Percentiles rank a stretch among this genome's conserved stretches.
Conservation (phyloP, 2,329 filamentous ascomycete species). For the Epichloe gansuensis region DNA sequence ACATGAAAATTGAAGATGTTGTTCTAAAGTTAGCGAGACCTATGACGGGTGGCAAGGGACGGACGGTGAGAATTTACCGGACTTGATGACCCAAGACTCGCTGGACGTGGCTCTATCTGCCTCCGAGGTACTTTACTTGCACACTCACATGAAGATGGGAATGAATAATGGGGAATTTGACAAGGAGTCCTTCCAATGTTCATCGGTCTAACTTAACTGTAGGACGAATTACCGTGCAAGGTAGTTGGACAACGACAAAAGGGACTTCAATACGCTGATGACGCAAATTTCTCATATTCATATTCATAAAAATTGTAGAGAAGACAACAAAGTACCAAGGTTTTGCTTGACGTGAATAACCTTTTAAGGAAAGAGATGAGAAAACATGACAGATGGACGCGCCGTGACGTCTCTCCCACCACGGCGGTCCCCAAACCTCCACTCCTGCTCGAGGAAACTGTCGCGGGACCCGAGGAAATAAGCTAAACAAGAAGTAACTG, state of each 20-base stretch:
- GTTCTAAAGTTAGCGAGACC: not conserved
- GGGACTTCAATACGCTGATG: conserved; percentile 6
- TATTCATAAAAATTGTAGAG: conserved; percentile 11
- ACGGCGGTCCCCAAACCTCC: conserved; percentile 27
- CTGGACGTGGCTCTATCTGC: too few relatives aligned
- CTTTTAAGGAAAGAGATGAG: not conserved
- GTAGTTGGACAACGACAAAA: too few relatives aligned
- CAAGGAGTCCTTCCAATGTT: too few relatives aligned
- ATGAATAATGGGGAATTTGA: too few relatives aligned
- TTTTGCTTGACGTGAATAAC: not conserved
- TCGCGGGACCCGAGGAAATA: conserved; percentile 28
- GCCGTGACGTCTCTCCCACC: conserved; percentile 52
- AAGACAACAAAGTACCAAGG: conserved; percentile 5
- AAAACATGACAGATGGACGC: conserved; percentile 16
- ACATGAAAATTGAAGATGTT: conserved; percentile 2
- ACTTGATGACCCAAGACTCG: too few relatives aligned
- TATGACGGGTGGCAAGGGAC: not conserved
- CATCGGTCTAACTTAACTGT: too few relatives aligned
- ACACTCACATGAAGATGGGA: too few relatives aligned
- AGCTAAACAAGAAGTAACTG: not conserved
- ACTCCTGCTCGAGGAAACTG: conserved; percentile 27
- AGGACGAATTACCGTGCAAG: too few relatives aligned
- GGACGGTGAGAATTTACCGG: not conserved
- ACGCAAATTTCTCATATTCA: conserved; percentile 15
- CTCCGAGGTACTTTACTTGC: too few relatives aligned